These are phyloP conservation scores for Leishmania guyanensis DNA, from an alignment of 208 protist genomes.

Conservation along the genomic window DNA sequence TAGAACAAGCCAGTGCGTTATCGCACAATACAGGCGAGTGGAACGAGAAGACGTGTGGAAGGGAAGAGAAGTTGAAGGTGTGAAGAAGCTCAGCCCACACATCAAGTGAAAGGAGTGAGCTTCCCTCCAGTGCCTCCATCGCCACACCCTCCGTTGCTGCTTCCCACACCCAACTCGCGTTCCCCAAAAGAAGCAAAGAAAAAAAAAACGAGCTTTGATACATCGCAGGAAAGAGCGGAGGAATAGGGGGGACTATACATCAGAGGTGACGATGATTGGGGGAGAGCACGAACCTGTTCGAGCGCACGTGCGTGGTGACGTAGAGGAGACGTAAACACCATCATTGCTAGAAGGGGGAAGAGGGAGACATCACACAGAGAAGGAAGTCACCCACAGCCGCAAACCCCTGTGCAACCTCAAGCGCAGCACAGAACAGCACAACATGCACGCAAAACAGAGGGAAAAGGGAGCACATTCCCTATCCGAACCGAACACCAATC, in stretches of 20 bases:
- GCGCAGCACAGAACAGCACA: background rate
- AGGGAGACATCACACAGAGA: background rate
- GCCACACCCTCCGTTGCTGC: background rate
- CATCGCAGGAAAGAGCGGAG: background rate
- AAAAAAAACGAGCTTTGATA: background rate
- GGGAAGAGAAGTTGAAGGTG: background rate
- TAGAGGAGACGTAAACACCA: background rate
- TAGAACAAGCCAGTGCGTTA: background rate
- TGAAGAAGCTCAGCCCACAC: too few species aligned
- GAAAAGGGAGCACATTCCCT: background rate
- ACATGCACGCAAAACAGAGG: background rate
- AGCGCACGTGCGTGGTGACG: background rate
- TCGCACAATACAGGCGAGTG: background rate
- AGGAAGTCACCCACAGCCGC: background rate
- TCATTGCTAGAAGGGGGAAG: background rate
- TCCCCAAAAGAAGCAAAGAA: background rate
- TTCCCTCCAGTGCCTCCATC: background rate
- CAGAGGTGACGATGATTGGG: background rate
- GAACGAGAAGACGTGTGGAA: background rate
- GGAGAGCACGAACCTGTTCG: background rate
- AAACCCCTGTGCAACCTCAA: background rate
- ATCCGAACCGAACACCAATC: background rate
- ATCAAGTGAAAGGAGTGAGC: background rate
- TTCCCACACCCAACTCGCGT: background rate
- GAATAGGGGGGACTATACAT: slow-evolving; percentile 1